A percentile compares a stretch with the other conserved stretches of the same genome.
Conservation (phyloP, 2,329 filamentous ascomycete genomes). For the Boeremia exigua region DNA sequence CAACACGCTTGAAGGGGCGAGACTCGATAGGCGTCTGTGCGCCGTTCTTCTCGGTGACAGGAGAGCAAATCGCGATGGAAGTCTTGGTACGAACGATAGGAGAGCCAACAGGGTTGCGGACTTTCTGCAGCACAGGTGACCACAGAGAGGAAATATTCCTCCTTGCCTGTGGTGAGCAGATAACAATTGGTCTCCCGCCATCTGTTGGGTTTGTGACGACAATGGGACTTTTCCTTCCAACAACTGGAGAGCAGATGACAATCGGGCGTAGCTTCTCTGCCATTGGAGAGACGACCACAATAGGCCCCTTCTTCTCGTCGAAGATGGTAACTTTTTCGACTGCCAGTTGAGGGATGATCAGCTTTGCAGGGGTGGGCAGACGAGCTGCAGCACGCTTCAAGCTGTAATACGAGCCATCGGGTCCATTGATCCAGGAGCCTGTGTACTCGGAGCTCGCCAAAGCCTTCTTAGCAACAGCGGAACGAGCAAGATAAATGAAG, state of each 20-base stretch:
- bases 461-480: conserved; percentile 34
- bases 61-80: conserved; percentile 26
- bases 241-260: conserved; percentile 33
- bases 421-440: conserved; percentile 36
- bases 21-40: conserved; percentile 16
- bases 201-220: conserved; percentile 27
- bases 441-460: conserved; percentile 27
- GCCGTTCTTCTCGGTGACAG: conserved; percentile 18
- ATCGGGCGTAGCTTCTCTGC: conserved; percentile 30
- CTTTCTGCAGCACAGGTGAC: conserved; percentile 26
- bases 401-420: conserved; percentile 35
- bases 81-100: conserved; percentile 30
- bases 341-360: conserved; percentile 20
- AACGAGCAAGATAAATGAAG: conserved; percentile 34
- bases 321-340: conserved; percentile 30
- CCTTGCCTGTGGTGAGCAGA: conserved; percentile 28
- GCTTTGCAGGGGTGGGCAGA: conserved; percentile 12
- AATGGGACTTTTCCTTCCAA: conserved; percentile 31
- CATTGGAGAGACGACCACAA: conserved; percentile 29
- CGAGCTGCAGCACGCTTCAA: conserved; percentile 25
- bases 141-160: conserved; percentile 20
- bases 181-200: conserved; percentile 28
- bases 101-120: conserved; percentile 29
- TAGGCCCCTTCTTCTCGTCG: conserved; percentile 29
- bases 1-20: conserved; percentile 22